phyloP scores from a whole-genome alignment of 257 asterid species.

The Cinchona pubescens region DNA sequence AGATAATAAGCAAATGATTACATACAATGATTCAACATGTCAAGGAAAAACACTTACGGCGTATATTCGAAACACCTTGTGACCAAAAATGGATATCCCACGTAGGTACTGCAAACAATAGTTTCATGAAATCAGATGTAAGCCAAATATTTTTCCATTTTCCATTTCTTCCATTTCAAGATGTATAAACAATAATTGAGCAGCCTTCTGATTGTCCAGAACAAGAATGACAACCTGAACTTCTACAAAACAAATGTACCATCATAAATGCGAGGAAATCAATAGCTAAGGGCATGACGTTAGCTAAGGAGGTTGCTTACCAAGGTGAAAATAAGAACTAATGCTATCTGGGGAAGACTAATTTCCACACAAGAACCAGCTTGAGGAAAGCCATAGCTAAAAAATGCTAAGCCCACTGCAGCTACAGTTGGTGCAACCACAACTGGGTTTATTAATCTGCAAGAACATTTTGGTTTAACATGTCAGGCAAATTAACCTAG shows the following conservation, averaged over 20 bases:
- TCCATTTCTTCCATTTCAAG: neutral
- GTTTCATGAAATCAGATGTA: neutral
- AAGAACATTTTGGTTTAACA: conserved; percentile 5
- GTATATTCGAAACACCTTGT: conserved; percentile 69
- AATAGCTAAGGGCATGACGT: conserved; percentile 10
- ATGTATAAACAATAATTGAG: neutral
- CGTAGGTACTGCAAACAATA: conserved; percentile 68
- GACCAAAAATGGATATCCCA: conserved; percentile 74
- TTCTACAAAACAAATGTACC: neutral
- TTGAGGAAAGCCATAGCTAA: conserved; percentile 96
- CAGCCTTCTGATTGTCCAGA: neutral
- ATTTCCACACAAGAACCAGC: conserved; percentile 96
- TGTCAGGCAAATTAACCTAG: conserved; percentile 13
- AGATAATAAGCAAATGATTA: neutral
- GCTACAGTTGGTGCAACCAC: conserved; percentile 96
- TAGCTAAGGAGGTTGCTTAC: conserved; percentile 44
- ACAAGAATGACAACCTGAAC: neutral
- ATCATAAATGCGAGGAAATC: conserved; percentile 4
- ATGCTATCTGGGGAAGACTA: conserved; percentile 77
- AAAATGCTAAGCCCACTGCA: conserved; percentile 86
- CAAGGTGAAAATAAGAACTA: conserved; percentile 86
- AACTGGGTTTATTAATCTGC: conserved; percentile 91
- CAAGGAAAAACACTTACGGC: conserved; percentile 42
- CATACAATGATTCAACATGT: neutral
- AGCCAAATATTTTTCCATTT: neutral